Evolutionary conservation across 1,139 yeast genomes (phyloP), one percentile per base, ranked within the genome.

Genomic region (Saccharomyces hybrid): DNA sequence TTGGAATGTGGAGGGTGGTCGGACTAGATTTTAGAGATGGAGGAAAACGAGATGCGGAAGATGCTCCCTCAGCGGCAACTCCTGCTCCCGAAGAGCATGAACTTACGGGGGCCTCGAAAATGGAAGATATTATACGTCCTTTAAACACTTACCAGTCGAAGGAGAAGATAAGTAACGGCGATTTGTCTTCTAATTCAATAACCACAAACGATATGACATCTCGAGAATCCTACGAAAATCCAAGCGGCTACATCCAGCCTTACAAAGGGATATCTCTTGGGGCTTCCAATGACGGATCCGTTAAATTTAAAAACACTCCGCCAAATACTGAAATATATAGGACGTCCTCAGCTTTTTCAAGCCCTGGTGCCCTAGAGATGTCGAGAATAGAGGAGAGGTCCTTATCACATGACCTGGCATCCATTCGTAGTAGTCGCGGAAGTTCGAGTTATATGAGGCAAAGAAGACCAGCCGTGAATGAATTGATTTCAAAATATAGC

Each of bases 1-100:
- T 86, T 48, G 96, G 96, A 2, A 80, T 88, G 46, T 85, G 82
- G 68, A 75, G 82, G 57, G 70, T 89, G 55, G 77, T 89, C n/a
- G 86, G 82, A 53, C 73, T 81, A 71, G 96, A 90, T 68, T 86
- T 88, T 64, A 72, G 77, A 51, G 77, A 64, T 34, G 54, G 52
- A 9, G 59, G 56, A n/a, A 55, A 55, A 14, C 58, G 53, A 19
- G 60, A 56, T 46, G 59, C 27, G 1, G 52, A 44, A 24, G 8
- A 14, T 27, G 8, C 12, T 26, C 47, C 44, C 19, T 26, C 12
- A 12, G 6, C 44, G 5, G 26, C 12, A 38, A 38, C 26, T 12
- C 24, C 44, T 19, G 7, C 26, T 8, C 14, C 11, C 24, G 44
- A 19, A 4, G 42, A 14, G 3, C 8, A 11, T 7, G 12, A 38